These are phyloP conservation scores for Gossypium longicalyx DNA, from an alignment of 345 rosid species.

Conservation along the genomic window DNA sequence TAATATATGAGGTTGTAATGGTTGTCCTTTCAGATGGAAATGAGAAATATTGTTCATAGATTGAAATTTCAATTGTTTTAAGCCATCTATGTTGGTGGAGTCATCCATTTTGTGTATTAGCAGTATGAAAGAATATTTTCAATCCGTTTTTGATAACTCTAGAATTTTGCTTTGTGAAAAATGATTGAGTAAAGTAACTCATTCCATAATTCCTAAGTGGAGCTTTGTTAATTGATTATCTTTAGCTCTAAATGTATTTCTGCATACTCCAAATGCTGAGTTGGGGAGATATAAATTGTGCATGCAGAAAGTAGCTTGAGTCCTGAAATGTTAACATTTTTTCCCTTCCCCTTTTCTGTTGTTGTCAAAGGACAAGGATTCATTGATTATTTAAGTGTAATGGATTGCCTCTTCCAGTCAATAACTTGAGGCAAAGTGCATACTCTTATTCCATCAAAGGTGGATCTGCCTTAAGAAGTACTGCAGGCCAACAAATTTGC, in stretches of 20 bases:
- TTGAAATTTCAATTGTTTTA: constrained; percentile 7
- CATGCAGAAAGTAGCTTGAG: background rate
- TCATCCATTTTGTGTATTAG: background rate
- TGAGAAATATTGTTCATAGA: background rate
- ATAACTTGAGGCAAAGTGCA: background rate
- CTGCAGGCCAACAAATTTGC: background rate
- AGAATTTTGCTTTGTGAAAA: background rate
- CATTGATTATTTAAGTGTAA: background rate
- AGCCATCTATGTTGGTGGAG: background rate
- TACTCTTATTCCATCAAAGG: too few species aligned
- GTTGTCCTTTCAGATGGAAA: background rate
- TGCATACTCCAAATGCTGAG: background rate
- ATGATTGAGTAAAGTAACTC: background rate
- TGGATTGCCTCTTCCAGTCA: background rate
- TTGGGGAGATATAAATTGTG: background rate
- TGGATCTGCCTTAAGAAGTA: background rate
- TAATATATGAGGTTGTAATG: background rate
- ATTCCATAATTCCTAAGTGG: background rate
- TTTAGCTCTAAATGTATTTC: background rate
- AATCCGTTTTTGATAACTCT: background rate
- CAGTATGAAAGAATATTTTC: background rate
- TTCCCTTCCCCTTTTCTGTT: background rate
- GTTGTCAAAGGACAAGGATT: background rate
- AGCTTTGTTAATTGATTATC: background rate
- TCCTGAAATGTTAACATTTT: background rate